These are phyloP conservation scores for Spergularia bocconei DNA, from an alignment of 148 eudicot species.

Conservation along the genomic window DNA sequence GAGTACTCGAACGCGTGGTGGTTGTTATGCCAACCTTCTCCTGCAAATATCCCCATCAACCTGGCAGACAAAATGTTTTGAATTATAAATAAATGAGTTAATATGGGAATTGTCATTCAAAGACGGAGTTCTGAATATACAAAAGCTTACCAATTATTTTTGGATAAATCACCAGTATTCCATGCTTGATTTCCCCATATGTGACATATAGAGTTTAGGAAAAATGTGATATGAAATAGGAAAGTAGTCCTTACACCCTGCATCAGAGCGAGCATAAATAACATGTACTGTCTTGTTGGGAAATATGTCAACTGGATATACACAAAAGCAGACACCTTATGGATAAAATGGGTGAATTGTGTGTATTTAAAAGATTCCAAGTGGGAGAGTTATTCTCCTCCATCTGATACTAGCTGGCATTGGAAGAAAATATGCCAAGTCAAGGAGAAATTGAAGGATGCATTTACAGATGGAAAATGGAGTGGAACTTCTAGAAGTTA, in stretches of 20 bases:
- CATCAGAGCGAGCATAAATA: not conserved
- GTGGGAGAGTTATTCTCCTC: too few species aligned
- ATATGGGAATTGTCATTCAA: not conserved
- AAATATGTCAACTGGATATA: not conserved
- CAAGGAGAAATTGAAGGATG: too few species aligned
- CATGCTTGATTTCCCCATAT: constrained; percentile 71
- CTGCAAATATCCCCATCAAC: constrained; percentile 79
- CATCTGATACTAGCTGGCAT: too few species aligned
- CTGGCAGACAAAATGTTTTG: constrained; percentile 26
- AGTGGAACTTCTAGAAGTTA: too few species aligned
- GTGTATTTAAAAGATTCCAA: not conserved
- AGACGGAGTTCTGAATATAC: too few species aligned
- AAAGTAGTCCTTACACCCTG: constrained; percentile 68
- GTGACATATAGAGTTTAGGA: constrained; percentile 76
- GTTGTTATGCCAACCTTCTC: constrained; percentile 77
- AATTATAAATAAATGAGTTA: not conserved
- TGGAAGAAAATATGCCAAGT: too few species aligned
- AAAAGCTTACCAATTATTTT: constrained; percentile 64
- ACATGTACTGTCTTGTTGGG: not conserved
- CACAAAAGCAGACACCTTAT: not conserved
- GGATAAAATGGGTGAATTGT: not conserved
- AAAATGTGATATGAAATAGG: constrained; percentile 67
- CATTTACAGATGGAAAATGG: too few species aligned
- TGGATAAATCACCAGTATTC: constrained; percentile 67
- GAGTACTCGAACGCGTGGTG: too few species aligned